Percentiles rank a stretch among this genome's conserved stretches.
These are phyloP conservation scores for Fusarium euwallaceae DNA, from an alignment of 2,329 filamentous ascomycete species.

Conservation along the genomic window DNA sequence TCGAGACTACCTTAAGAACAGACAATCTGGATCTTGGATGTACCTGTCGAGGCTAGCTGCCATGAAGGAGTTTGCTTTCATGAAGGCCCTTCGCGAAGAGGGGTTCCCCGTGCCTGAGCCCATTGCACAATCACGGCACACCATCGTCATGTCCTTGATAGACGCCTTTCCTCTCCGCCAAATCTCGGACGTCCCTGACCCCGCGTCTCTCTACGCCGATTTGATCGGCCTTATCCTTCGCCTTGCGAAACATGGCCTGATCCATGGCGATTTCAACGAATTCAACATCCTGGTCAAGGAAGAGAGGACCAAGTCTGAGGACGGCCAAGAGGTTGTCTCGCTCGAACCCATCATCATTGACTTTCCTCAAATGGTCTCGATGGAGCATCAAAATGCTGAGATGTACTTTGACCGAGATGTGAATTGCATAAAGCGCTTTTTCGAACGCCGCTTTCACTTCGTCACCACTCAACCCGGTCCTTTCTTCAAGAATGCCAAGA, in stretches of 20 bases:
- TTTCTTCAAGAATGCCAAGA: conserved; percentile 86
- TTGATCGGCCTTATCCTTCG: conserved; percentile 88
- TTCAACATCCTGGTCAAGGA: conserved; percentile 98
- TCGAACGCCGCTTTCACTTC: conserved; percentile 90
- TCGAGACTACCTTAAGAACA: conserved; percentile 91
- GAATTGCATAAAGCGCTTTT: conserved; percentile 94
- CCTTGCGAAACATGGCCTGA: conserved; percentile 87
- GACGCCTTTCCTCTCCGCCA: conserved; percentile 94
- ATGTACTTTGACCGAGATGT: conserved; percentile 99
- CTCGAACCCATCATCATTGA: conserved; percentile 91
- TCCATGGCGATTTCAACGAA: conserved; percentile 99
- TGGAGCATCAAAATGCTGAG: conserved; percentile 92
- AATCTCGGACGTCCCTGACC: conserved; percentile 85
- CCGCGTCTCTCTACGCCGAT: conserved; percentile 89
- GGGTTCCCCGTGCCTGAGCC: conserved; percentile 93
- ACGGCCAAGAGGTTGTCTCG: conserved; percentile 58
- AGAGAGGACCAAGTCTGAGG: conserved; percentile 59
- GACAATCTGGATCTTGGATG: conserved; percentile 91
- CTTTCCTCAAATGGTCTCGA: conserved; percentile 98
- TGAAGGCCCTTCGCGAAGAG: conserved; percentile 85
- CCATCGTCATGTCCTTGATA: conserved; percentile 94
- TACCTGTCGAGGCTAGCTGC: conserved; percentile 94
- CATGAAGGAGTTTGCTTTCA: conserved; percentile 94
- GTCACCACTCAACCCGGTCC: conserved; percentile 85
- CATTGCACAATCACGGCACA: conserved; percentile 90